Conservation (phyloP, 2,329 filamentous ascomycete genomes). For the Cercospora sp. region DNA sequence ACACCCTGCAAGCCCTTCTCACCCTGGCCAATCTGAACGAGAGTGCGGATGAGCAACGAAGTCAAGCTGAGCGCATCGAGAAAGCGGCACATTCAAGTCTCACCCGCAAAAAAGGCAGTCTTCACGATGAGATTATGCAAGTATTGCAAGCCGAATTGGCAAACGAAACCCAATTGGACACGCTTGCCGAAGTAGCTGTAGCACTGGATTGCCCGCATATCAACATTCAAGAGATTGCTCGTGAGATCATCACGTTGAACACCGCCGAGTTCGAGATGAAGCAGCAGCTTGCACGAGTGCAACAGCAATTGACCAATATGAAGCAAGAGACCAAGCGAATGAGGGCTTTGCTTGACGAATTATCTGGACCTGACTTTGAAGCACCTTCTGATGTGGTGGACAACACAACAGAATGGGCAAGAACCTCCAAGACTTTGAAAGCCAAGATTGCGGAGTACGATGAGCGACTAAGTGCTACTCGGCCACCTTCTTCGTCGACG, state of each 20-base stretch:
- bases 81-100: slow-evolving; percentile 59
- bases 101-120: slow-evolving; percentile 26
- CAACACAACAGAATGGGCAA: slow-evolving; percentile 71
- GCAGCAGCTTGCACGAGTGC: slow-evolving; percentile 31
- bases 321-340: slow-evolving; percentile 29
- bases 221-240: slow-evolving; percentile 31
- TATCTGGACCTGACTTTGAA: slow-evolving; percentile 38
- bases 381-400: slow-evolving; percentile 60
- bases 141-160: slow-evolving; percentile 28
- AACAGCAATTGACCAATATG: slow-evolving; percentile 31
- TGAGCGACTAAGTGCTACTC: slow-evolving; percentile 36
- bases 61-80: slow-evolving; percentile 60
- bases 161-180: slow-evolving; percentile 34
- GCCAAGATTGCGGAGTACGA: slow-evolving; percentile 67
- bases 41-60: slow-evolving; percentile 68
- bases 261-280: slow-evolving; percentile 31
- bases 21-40: slow-evolving; percentile 76
- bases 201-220: slow-evolving; percentile 38
- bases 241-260: slow-evolving; percentile 20
- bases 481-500: slow-evolving; percentile 44
- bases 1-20: slow-evolving; percentile 74
- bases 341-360: slow-evolving; percentile 25
- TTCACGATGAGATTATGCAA: slow-evolving; percentile 25
- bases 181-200: slow-evolving; percentile 42
- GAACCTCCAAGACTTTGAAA: slow-evolving; percentile 57